These are phyloP conservation scores for Lasiodiplodia hormozganensis DNA, from an alignment of 2,329 filamentous ascomycete genomes.

Conservation along the genomic window DNA sequence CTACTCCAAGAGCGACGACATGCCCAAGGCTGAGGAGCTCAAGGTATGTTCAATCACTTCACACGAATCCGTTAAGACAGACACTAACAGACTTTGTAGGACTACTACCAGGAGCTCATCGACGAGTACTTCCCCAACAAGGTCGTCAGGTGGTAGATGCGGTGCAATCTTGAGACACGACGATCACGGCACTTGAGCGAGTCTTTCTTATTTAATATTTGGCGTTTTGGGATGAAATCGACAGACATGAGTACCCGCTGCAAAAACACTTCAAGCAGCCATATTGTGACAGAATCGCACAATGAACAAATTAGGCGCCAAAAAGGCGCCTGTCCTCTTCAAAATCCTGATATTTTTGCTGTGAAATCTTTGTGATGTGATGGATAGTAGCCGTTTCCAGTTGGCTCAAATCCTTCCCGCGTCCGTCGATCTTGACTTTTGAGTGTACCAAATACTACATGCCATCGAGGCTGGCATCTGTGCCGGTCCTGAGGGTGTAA, in stretches of 20 bases:
- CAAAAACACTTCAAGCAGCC: slow-evolving; percentile 14
- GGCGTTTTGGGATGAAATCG: slow-evolving; percentile 17
- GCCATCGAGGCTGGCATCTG: neutral
- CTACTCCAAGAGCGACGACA: slow-evolving; percentile 88
- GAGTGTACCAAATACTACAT: neutral
- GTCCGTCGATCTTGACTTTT: neutral
- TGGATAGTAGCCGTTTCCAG: neutral
- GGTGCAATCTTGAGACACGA: neutral
- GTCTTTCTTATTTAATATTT: neutral
- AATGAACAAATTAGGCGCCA: slow-evolving; percentile 7
- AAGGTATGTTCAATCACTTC: slow-evolving; percentile 60
- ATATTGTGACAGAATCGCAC: slow-evolving; percentile 24
- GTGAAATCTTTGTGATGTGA: neutral
- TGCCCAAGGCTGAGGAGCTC: slow-evolving; percentile 76
- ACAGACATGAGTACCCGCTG: slow-evolving; percentile 19
- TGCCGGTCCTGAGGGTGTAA: neutral
- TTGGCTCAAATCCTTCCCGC: neutral
- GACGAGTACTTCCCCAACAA: slow-evolving; percentile 75
- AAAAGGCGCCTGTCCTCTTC: neutral
- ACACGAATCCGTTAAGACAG: neutral
- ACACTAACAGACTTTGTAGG: slow-evolving; percentile 49
- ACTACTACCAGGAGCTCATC: slow-evolving; percentile 77
- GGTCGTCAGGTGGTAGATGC: slow-evolving; percentile 69
- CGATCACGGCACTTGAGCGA: slow-evolving; percentile 15
- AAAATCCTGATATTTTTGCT: neutral